Percentiles rank a stretch among this genome's conserved stretches.
These are phyloP conservation scores for Eragrostis nindensis DNA, from an alignment of 176 grass and related monocot species.

Conservation along the genomic window DNA sequence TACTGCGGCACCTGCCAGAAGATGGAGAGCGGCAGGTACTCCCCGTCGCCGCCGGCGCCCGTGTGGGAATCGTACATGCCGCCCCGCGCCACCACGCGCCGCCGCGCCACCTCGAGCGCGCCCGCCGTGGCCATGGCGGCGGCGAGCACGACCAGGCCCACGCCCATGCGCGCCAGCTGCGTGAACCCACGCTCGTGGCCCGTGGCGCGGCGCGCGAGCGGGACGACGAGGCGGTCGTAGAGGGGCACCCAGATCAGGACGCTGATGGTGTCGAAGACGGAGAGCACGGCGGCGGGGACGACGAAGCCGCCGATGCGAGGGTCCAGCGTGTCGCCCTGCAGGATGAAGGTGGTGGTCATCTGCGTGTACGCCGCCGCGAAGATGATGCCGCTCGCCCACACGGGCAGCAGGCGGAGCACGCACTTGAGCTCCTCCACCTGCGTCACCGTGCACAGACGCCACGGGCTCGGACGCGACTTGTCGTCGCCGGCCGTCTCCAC, in stretches of 20 bases:
- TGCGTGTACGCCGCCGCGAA: conserved; percentile 55
- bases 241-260: conserved; percentile 68
- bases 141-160: conserved; percentile 47
- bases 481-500: conserved; percentile 38
- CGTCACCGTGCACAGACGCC: conserved; percentile 85
- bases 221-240: conserved; percentile 52
- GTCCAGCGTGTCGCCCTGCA: conserved; percentile 63
- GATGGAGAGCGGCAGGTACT: conserved; percentile 60
- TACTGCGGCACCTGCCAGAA: conserved; percentile 89
- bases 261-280: conserved; percentile 65
- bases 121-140: conserved; percentile 43
- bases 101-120: conserved; percentile 41
- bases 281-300: conserved; percentile 54
- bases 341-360: conserved; percentile 58
- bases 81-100: conserved; percentile 35
- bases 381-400: conserved; percentile 59
- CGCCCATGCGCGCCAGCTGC: conserved; percentile 56
- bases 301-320: conserved; percentile 46
- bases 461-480: conserved; percentile 38
- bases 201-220: conserved; percentile 37
- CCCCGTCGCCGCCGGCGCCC: neutral
- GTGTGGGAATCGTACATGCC: conserved; percentile 27
- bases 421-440: conserved; percentile 93
- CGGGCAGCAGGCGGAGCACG: conserved; percentile 42
- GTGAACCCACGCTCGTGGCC: conserved; percentile 48